Evolutionary conservation across 202 grass and related monocot species (phyloP), one percentile per base, ranked within the genome.

Genomic region (Saccharum hybrid): DNA sequence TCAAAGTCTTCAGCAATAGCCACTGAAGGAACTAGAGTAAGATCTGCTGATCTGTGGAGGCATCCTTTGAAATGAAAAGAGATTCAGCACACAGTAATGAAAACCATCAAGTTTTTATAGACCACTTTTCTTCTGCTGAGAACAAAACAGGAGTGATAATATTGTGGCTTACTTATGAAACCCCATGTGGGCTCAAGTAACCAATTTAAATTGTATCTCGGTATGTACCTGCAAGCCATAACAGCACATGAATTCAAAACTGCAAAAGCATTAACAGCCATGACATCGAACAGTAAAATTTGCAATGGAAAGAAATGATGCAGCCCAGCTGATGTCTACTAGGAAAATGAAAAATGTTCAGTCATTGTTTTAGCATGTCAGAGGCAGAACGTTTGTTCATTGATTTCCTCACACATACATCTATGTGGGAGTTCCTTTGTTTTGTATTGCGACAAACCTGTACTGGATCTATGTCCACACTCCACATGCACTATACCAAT

Each of bases 141-240:
- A 83, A 78, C 4, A 19, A 82, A 76, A 81, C 57, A 80, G 48
- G n/a, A 81, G 21, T 63, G 65, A 75, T 12, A 60, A 87, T 66
- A 65, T 71, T 40, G 13, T 62, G 30, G 75, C 82, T 87, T 90
- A 97, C 94, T 91, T 86, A 97, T 97, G 83, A 97, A 67, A 81
- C 86, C 42, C 94, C 94, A 97, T 23, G 90, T 97, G 45, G 94
- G 91, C 76, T 88, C 89, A 79, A 97, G 89, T 73, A 97, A 88
- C 94, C 94, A 97, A 90, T 86, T 94, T 76, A 94, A 94, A 77
- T 92, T 97, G 83, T 97, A 97, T 79, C 89, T 93, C 0, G 94
- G 94, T 70, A 97, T 90, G 76, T 97, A 97, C 76, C 94, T 97
- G 91, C 52, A 77, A 85, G 22, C 26, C 37, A 65, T 70, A 83